Percentiles rank a stretch among this genome's conserved stretches.
These are phyloP conservation scores for Podila minutissima DNA, from an alignment of 192 early-diverging fungal genomes.

Conservation along the genomic window DNA sequence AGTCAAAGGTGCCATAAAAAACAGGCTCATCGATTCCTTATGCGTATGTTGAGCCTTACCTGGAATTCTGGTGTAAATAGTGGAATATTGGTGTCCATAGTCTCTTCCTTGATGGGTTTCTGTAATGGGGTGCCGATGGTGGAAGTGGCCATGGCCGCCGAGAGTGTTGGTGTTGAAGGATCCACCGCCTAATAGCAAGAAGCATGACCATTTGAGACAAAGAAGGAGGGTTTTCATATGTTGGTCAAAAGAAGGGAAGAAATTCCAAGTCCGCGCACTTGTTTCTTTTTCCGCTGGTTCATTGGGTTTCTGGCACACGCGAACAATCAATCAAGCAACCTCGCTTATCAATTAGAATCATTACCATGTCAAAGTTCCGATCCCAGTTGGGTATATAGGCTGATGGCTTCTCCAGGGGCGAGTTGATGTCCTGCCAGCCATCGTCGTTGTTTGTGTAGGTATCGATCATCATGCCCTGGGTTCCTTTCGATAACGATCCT, in stretches of 20 bases:
- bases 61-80: conserved; percentile 42
- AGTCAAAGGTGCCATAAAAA: neutral
- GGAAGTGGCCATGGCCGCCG: conserved; percentile 1
- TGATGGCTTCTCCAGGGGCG: conserved; percentile 19
- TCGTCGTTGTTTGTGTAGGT: conserved; percentile 12
- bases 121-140: conserved; percentile 11
- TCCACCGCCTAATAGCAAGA: conserved; percentile 17
- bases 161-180: conserved; percentile 18
- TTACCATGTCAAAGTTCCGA: conserved; percentile 27
- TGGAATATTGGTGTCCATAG: conserved; percentile 6
- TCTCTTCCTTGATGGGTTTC: conserved; percentile 31
- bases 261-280: neutral
- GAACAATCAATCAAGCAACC: neutral
- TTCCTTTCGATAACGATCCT: neutral
- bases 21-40: too few species aligned
- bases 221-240: neutral
- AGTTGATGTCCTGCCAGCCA: conserved; percentile 45
- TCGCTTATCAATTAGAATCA: neutral
- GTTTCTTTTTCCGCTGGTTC: neutral
- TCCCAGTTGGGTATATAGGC: conserved; percentile 21
- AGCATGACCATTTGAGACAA: neutral
- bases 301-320: neutral
- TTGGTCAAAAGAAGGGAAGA: neutral
- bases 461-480: neutral
- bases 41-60: neutral